These are phyloP conservation scores for Cardamine chenopodiifolia DNA, from an alignment of 345 rosid genomes.

Conservation along the genomic window DNA sequence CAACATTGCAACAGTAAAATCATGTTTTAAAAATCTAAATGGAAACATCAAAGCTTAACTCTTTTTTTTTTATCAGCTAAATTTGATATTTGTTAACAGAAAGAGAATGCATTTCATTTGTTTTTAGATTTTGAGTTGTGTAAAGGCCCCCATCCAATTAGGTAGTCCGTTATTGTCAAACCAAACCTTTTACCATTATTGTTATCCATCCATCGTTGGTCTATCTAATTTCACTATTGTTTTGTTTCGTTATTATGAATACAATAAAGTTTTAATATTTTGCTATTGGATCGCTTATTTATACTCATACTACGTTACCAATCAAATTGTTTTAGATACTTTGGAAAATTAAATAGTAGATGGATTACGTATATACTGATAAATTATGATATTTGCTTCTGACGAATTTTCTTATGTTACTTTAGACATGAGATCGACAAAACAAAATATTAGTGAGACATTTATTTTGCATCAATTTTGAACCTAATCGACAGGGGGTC, in stretches of 20 bases:
- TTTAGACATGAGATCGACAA: neutral
- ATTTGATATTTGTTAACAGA: too few species aligned
- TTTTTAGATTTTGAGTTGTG: slow-evolving; percentile 10
- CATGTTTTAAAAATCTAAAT: neutral
- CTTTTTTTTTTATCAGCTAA: too few species aligned
- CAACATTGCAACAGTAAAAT: neutral
- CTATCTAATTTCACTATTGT: slow-evolving; percentile 23
- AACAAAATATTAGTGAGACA: neutral
- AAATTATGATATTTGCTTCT: neutral
- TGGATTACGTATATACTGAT: neutral
- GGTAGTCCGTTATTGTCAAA: slow-evolving; percentile 32
- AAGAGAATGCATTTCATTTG: too few species aligned
- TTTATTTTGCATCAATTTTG: neutral
- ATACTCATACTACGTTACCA: neutral
- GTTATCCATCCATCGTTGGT: slow-evolving; percentile 34
- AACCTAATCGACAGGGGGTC: slow-evolving; percentile 29
- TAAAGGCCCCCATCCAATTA: slow-evolving; percentile 27
- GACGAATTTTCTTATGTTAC: neutral
- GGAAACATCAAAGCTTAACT: neutral
- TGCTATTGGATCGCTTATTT: neutral
- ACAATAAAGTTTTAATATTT: neutral
- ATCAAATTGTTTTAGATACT: neutral
- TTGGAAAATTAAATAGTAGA: neutral
- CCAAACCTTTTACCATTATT: slow-evolving; percentile 28
- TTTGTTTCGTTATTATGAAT: neutral